Conservation (phyloP, 345 rosid species). For the Cardamine resedifolia region DNA sequence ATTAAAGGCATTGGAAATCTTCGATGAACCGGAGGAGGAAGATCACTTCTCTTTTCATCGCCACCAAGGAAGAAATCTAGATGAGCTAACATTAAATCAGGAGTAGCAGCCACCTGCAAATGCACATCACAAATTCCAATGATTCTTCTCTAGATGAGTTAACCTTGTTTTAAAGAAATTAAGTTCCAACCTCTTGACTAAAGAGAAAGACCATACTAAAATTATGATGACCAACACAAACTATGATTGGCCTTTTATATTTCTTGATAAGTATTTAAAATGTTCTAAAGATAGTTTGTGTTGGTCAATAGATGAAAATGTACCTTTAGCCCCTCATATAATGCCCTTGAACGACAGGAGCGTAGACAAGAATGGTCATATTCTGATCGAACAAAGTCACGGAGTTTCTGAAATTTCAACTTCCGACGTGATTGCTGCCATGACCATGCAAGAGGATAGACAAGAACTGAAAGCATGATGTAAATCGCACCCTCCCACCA, state of each 20-base stretch:
- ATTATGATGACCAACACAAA: neutral
- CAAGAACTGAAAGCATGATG: slow-evolving; percentile 70
- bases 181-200: neutral
- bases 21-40: slow-evolving; percentile 75
- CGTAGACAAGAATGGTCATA: slow-evolving; percentile 96
- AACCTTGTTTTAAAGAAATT: no score
- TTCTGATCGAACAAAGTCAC: slow-evolving; percentile 93
- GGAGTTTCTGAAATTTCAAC: slow-evolving; percentile 81
- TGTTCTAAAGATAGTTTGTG: neutral
- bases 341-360: slow-evolving; percentile 95
- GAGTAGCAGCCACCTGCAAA: slow-evolving; percentile 75
- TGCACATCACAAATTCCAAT: slow-evolving; percentile 12
- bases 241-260: slow-evolving; percentile 1
- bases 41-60: slow-evolving; percentile 85
- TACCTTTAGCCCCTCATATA: slow-evolving; percentile 95
- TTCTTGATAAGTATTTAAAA: neutral
- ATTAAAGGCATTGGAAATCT: slow-evolving; percentile 74
- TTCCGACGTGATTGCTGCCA: slow-evolving; percentile 82
- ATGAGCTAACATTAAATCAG: slow-evolving; percentile 87
- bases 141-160: no score
- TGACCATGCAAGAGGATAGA: slow-evolving; percentile 91
- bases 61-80: slow-evolving; percentile 92
- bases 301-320: slow-evolving; percentile 9
- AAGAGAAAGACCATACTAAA: neutral
- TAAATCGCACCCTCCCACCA: slow-evolving; percentile 97